phyloP scores from a whole-genome alignment of 2,329 filamentous ascomycete genomes.

The Fusarium sacchari region DNA sequence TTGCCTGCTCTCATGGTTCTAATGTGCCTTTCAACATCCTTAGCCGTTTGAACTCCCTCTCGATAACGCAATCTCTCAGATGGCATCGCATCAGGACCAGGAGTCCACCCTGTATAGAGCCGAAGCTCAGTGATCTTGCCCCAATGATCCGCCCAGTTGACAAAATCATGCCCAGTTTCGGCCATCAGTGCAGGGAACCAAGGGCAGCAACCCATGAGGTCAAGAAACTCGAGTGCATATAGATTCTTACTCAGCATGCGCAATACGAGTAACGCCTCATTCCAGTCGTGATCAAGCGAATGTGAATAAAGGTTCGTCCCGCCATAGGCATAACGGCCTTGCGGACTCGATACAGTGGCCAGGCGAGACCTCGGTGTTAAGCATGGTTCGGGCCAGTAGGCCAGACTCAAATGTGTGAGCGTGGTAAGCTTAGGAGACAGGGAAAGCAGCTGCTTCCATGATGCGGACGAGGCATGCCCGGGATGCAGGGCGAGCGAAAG shows the following conservation, averaged over 20 bases:
- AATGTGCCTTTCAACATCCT: constrained; percentile 60
- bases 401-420: constrained; percentile 69
- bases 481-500: constrained; percentile 66
- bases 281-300: constrained; percentile 67
- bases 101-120: constrained; percentile 57
- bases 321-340: constrained; percentile 61
- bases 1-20: constrained; percentile 57
- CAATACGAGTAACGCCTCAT: constrained; percentile 66
- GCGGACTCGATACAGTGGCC: constrained; percentile 57
- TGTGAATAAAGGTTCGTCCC: constrained; percentile 68
- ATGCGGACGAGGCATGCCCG: constrained; percentile 48
- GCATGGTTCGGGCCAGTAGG: constrained; percentile 70
- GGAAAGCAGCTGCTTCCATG: constrained; percentile 68
- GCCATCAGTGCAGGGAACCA: constrained; percentile 63
- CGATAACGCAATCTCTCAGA: constrained; percentile 48
- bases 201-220: constrained; percentile 66
- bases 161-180: constrained; percentile 55
- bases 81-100: constrained; percentile 47
- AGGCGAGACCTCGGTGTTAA: constrained; percentile 65
- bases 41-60: constrained; percentile 52
- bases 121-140: constrained; percentile 60
- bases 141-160: constrained; percentile 66
- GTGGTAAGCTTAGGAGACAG: constrained; percentile 63
- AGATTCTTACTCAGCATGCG: constrained; percentile 63
- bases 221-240: constrained; percentile 69